phyloP scores from a whole-genome alignment of 345 rosid species.

The Camelina hispida region DNA sequence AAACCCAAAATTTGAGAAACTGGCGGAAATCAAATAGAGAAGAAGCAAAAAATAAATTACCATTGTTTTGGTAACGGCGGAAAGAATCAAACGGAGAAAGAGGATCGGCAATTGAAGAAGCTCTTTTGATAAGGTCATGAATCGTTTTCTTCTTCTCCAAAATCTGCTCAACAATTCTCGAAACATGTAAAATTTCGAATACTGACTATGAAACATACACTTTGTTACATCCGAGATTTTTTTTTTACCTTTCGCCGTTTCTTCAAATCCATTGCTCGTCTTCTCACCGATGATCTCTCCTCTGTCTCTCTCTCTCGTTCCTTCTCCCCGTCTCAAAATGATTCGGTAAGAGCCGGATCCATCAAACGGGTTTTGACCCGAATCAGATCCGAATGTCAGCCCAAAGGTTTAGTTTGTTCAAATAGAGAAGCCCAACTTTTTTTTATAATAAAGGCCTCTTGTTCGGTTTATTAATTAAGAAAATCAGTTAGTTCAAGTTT shows the following conservation, averaged over 20 bases:
- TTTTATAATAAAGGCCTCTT: slow-evolving; percentile 1
- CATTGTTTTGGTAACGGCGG: slow-evolving; percentile 59
- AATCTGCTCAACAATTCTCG: slow-evolving; percentile 43
- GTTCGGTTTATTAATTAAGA: neutral
- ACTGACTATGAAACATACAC: slow-evolving; percentile 34
- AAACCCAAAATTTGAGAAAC: neutral
- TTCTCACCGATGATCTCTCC: slow-evolving; percentile 22
- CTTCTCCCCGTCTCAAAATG: neutral
- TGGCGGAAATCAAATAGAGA: neutral
- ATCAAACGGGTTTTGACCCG: slow-evolving; percentile 21
- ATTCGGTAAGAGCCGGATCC: slow-evolving; percentile 26
- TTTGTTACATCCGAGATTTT: slow-evolving; percentile 11
- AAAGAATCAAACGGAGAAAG: slow-evolving; percentile 67
- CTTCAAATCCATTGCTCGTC: slow-evolving; percentile 51
- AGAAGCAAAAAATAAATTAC: slow-evolving; percentile 36
- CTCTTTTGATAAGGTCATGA: slow-evolving; percentile 61
- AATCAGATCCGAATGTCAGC: neutral
- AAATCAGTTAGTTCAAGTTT: too few relatives aligned
- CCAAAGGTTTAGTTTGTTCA: neutral
- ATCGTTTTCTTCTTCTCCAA: slow-evolving; percentile 72
- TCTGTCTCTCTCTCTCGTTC: neutral
- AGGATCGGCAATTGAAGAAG: slow-evolving; percentile 64
- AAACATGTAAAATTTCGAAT: neutral
- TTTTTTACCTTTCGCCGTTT: slow-evolving; percentile 52
- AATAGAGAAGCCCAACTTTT: neutral